Evolutionary conservation across 176 grass and related monocot genomes (phyloP).

Genomic region (Neostapfia colusana): DNA sequence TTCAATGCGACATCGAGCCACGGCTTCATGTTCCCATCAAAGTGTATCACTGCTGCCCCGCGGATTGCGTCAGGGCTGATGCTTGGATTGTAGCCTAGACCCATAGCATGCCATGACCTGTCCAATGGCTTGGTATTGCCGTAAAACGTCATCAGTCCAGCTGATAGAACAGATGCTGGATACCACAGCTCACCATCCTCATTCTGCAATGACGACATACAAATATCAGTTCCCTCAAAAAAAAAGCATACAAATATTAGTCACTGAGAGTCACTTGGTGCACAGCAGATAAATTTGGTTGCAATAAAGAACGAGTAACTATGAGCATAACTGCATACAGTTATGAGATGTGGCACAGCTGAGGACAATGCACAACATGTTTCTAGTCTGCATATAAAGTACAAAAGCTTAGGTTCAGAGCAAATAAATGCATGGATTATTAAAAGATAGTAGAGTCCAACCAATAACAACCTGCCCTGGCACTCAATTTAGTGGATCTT

Average conservation of each 20-base stretch:
- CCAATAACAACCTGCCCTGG: neutral
- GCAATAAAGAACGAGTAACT: constrained; percentile 3
- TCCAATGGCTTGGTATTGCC: constrained; percentile 58
- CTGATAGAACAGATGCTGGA: constrained; percentile 48
- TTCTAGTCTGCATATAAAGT: constrained; percentile 2
- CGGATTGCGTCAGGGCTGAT: constrained; percentile 47
- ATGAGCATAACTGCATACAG: neutral
- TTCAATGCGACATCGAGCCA: constrained; percentile 81
- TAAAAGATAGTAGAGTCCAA: neutral
- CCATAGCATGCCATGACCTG: constrained; percentile 70
- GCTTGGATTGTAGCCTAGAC: constrained; percentile 66
- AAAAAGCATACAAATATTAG: too few relatives aligned
- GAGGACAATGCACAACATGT: neutral
- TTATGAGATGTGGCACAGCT: constrained; percentile 4
- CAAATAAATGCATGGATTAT: neutral
- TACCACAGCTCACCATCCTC: constrained; percentile 63
- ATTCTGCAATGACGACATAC: constrained; percentile 47
- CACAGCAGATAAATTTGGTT: neutral
- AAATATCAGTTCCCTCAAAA: too few relatives aligned
- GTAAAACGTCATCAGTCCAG: constrained; percentile 67
- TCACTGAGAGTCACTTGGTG: constrained; percentile 7
- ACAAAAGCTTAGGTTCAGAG: constrained; percentile 9
- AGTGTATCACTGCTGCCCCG: constrained; percentile 54
- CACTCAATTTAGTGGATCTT: neutral
- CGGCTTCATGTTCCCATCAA: constrained; percentile 79